These are phyloP conservation scores for Trypanosoma melophagium DNA, from an alignment of 208 protist genomes.

Conservation along the genomic window DNA sequence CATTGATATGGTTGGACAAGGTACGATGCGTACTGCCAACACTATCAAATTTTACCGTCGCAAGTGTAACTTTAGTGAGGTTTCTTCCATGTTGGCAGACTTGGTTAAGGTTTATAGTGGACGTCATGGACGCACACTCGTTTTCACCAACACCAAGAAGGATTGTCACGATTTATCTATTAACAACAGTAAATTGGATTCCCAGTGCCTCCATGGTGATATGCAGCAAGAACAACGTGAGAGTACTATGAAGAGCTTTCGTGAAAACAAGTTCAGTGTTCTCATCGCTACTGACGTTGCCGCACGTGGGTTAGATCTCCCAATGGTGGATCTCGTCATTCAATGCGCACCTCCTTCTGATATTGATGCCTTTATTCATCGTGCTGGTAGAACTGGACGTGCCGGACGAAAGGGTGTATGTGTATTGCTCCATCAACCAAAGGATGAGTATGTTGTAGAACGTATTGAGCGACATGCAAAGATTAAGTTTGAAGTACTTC, in stretches of 20 bases:
- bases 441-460: conserved; percentile 87
- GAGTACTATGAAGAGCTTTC: conserved; percentile 93
- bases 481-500: conserved; percentile 89
- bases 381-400: conserved; percentile 95
- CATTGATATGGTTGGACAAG: conserved; percentile 93
- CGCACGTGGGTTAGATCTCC: conserved; percentile 84
- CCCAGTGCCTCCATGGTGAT: conserved; percentile 96
- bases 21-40: conserved; percentile 93
- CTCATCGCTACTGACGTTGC: conserved; percentile 95
- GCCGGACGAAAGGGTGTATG: conserved; percentile 90
- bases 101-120: conserved; percentile 89
- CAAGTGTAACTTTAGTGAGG: conserved; percentile 90
- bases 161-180: conserved; percentile 89
- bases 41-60: conserved; percentile 86
- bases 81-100: conserved; percentile 91
- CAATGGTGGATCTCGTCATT: conserved; percentile 90
- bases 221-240: conserved; percentile 93
- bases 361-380: conserved; percentile 96
- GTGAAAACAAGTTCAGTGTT: conserved; percentile 90
- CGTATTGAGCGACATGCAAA: conserved; percentile 90
- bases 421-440: conserved; percentile 83
- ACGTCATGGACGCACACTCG: conserved; percentile 77
- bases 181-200: conserved; percentile 90
- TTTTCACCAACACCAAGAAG: conserved; percentile 95
- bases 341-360: conserved; percentile 82